Evolutionary conservation across 2,329 filamentous ascomycete species (phyloP), one percentile per base, ranked within the genome.

Genomic region (Pezicula neosporulosa): DNA sequence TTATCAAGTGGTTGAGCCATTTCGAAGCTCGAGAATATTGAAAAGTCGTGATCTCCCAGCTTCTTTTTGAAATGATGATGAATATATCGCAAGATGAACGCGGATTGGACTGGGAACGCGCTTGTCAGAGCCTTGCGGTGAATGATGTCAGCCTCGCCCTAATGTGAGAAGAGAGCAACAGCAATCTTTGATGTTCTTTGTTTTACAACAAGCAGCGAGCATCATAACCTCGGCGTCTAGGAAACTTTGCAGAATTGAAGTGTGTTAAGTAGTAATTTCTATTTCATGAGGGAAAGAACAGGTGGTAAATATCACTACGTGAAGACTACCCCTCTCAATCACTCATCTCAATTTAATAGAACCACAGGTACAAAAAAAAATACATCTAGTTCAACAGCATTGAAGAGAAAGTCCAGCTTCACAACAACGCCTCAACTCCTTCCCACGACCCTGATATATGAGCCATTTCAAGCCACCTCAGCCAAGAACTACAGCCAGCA

Each of bases 401-500:
- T 33, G 30, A 9, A 33, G 7, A 33, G 12, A 13, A 33, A 15
- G 37, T 39, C 37, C 37, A 39, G 19, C n/a, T 39, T 39, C 19
- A 39, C 9, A 16, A 16, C 6, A 16, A 16, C 37, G 19, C n/a
- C 37, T 10, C 37, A 16, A 39, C 37, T 39, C 37, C 37, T 16
- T 6, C 37, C 10, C 4, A 39, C 8, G 19, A 39, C 24, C 21
- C 21, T 39, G 18, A 9, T 3, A 39, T 39, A 10, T 39, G 10
- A 9, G 3, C 6, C 37, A 39, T 39, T 9, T 39, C 37, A 15
- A 21, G n/a, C 19, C 15, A 4, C 28, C 47, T 54, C 53, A 95
- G 52, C 89, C 87, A 62, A 96, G 68, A 47, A 91, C 84, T 48
- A 93, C 88, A 13, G 94, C 95, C 60, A 99, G 73, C 53, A 99